Evolutionary conservation across 306 rosid genomes (phyloP).

Genomic region (Ziziphus jujuba): DNA sequence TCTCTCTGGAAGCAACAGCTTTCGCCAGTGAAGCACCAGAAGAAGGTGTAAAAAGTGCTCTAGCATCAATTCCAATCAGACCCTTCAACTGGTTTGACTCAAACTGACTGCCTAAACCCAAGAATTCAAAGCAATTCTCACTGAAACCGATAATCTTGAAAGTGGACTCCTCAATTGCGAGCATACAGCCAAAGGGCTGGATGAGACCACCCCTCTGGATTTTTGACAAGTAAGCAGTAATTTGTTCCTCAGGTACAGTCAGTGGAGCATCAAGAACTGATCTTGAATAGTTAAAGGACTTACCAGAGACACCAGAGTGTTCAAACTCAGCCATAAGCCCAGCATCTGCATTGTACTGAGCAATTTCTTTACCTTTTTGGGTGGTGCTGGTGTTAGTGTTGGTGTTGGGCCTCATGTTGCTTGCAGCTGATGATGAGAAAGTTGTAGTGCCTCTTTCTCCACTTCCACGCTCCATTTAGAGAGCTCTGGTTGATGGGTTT

Average conservation of each 20-base stretch:
- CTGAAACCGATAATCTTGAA: constrained; percentile 59
- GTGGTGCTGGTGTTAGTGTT: neutral
- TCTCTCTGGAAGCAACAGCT: constrained; percentile 55
- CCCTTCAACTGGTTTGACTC: constrained; percentile 22
- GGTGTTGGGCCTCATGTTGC: constrained; percentile 35
- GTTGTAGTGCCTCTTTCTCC: constrained; percentile 37
- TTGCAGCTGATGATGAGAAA: constrained; percentile 54
- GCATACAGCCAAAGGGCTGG: constrained; percentile 78
- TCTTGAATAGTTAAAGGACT: constrained; percentile 63
- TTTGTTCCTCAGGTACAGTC: constrained; percentile 60
- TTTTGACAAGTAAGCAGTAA: constrained; percentile 50
- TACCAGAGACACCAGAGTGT: constrained; percentile 56
- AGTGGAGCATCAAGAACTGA: constrained; percentile 41
- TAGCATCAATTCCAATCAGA: constrained; percentile 64
- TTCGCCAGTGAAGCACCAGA: constrained; percentile 59
- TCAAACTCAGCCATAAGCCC: constrained; percentile 63
- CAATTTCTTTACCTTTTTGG: constrained; percentile 35
- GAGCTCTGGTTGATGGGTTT: constrained; percentile 1
- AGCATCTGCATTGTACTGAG: constrained; percentile 70
- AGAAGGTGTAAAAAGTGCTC: constrained; percentile 61
- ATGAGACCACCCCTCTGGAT: constrained; percentile 77
- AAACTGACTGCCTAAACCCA: constrained; percentile 46
- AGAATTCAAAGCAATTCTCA: constrained; percentile 59
- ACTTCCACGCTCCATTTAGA: constrained; percentile 38
- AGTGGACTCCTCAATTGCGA: constrained; percentile 57